A percentile compares a stretch with the other conserved stretches of the same genome.
phyloP scores from a whole-genome alignment of 169 alveolate species.

The Eimeria falciformis region DNA sequence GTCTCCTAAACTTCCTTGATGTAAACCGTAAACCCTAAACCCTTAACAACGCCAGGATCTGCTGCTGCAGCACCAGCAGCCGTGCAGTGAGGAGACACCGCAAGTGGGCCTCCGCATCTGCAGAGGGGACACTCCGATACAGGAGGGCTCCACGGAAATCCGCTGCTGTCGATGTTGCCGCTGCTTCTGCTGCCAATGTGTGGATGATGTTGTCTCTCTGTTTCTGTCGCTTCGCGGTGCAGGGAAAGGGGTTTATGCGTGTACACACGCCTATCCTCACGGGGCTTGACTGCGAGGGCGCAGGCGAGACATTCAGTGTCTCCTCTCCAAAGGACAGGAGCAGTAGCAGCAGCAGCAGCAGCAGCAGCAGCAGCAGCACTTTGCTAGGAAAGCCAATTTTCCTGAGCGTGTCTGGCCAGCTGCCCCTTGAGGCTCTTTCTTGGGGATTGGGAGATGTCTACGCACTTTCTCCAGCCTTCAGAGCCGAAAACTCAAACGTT shows the following conservation, averaged over 20 bases:
- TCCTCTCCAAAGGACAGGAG: neutral
- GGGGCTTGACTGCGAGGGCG: constrained; percentile 99
- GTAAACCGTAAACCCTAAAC: neutral
- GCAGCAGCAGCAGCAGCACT: constrained; percentile 85
- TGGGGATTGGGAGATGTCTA: constrained; percentile 96
- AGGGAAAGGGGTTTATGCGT: constrained; percentile 94
- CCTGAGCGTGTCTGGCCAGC: constrained; percentile 98
- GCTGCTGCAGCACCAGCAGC: no score
- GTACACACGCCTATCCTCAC: constrained; percentile 98
- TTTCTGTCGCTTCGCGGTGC: neutral
- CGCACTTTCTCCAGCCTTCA: constrained; percentile 97
- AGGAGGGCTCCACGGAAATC: no score
- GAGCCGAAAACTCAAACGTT: constrained; percentile 96
- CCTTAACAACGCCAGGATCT: neutral
- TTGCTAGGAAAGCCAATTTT: constrained; percentile 94
- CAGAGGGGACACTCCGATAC: neutral
- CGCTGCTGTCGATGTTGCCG: neutral
- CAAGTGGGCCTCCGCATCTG: no score
- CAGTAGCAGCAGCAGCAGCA: constrained; percentile 14
- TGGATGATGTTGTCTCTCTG: neutral
- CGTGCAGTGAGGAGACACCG: no score
- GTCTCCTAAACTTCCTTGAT: neutral
- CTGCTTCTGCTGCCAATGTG: neutral
- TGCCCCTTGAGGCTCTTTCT: constrained; percentile 88
- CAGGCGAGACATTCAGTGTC: constrained; percentile 98